A percentile compares a stretch with the other conserved stretches of the same genome.
phyloP scores from a whole-genome alignment of 2,329 filamentous ascomycete genomes.

The Emmonsia crescens region DNA sequence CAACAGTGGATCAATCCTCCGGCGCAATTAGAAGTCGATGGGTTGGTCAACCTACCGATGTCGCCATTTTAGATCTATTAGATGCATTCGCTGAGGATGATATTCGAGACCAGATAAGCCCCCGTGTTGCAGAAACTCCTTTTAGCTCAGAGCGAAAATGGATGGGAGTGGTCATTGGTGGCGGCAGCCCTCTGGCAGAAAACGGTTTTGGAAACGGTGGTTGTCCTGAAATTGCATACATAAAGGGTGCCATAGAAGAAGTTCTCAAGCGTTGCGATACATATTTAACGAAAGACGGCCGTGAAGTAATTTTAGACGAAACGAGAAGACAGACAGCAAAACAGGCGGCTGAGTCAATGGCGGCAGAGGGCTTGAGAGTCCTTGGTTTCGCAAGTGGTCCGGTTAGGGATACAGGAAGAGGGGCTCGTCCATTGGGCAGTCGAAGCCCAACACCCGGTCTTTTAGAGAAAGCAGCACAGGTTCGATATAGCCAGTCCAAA shows the following conservation, averaged over 20 bases:
- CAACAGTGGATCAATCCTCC: slow-evolving; percentile 55
- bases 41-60: slow-evolving; percentile 94
- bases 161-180: slow-evolving; percentile 89
- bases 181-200: slow-evolving; percentile 36
- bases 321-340: slow-evolving; percentile 61
- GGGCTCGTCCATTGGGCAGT: slow-evolving; percentile 40
- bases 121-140: slow-evolving; percentile 71
- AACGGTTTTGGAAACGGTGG: slow-evolving; percentile 39
- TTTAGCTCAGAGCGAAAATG: slow-evolving; percentile 98
- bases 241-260: slow-evolving; percentile 88
- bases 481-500: slow-evolving; percentile 25
- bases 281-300: slow-evolving; percentile 75
- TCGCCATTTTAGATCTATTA: slow-evolving; percentile 88
- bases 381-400: slow-evolving; percentile 85
- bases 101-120: slow-evolving; percentile 74
- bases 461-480: slow-evolving; percentile 9
- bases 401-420: slow-evolving; percentile 40
- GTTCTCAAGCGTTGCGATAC: slow-evolving; percentile 80
- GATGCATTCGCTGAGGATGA: slow-evolving; percentile 89
- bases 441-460: slow-evolving; percentile 39
- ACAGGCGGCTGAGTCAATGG: slow-evolving; percentile 75
- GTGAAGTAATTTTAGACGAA: slow-evolving; percentile 75
- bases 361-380: slow-evolving; percentile 76
- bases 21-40: slow-evolving; percentile 69
- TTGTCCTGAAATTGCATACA: slow-evolving; percentile 68